Conservation (phyloP, 192 early-diverging fungal genomes). For the Coemansia sp. region DNA sequence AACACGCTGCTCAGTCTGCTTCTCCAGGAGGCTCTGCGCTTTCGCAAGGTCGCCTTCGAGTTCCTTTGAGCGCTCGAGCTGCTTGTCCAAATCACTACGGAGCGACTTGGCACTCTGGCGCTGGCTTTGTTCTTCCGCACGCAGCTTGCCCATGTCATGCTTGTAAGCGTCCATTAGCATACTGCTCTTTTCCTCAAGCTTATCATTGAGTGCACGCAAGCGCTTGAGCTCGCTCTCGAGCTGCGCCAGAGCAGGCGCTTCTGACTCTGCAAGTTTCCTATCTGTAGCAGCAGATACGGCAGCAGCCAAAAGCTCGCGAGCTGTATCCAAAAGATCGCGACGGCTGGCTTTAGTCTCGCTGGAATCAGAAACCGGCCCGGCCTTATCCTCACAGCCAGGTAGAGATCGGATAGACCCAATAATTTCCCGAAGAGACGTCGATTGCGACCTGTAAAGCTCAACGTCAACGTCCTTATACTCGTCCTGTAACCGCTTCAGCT, state of each 20-base stretch:
- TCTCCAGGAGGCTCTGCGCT: slow-evolving; percentile 17
- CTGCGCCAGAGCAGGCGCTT: not conserved
- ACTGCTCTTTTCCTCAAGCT: slow-evolving; percentile 48
- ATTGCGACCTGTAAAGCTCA: slow-evolving; percentile 1
- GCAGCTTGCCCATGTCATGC: slow-evolving; percentile 39
- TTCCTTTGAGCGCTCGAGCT: not conserved
- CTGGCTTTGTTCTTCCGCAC: slow-evolving; percentile 40
- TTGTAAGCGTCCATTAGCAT: slow-evolving; percentile 49
- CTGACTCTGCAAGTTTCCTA: slow-evolving; percentile 3
- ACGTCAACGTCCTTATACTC: slow-evolving; percentile 4
- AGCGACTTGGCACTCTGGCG: slow-evolving; percentile 36
- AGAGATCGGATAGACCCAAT: slow-evolving; percentile 2
- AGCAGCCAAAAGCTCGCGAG: slow-evolving; percentile 2
- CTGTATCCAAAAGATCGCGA: slow-evolving; percentile 2
- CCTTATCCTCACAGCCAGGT: slow-evolving; percentile 13
- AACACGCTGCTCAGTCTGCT: slow-evolving; percentile 14
- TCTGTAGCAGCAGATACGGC: slow-evolving; percentile 7
- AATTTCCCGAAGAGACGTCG: slow-evolving; percentile 7
- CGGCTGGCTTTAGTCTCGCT: not conserved
- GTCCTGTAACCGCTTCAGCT: slow-evolving; percentile 4
- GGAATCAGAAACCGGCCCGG: not conserved
- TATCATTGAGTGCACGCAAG: slow-evolving; percentile 23
- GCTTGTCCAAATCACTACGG: slow-evolving; percentile 16
- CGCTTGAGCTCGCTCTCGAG: slow-evolving; percentile 20
- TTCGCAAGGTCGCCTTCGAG: slow-evolving; percentile 16